Evolutionary conservation across 768 basidiomycete species (phyloP).

Genomic region (Rhodosporidiobolus sp.): DNA sequence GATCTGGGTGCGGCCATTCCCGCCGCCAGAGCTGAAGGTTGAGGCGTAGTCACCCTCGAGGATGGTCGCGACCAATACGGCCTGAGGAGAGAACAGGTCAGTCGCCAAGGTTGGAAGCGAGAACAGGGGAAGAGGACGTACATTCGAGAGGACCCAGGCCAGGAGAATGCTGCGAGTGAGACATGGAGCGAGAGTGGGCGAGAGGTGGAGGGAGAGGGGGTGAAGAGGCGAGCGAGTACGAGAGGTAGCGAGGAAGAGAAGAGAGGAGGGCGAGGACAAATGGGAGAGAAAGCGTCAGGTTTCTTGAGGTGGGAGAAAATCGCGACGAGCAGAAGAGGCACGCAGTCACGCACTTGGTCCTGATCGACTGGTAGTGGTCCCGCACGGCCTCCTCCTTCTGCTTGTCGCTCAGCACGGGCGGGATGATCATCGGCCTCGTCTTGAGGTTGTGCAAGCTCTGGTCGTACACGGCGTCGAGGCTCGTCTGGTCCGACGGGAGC

Average conservation of each 20-base stretch:
- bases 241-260: too few relatives aligned
- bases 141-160: constrained; percentile 80
- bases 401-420: constrained; percentile 42
- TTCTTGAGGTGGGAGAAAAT: too few relatives aligned
- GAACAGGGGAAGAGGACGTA: not conserved
- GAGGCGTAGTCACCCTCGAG: constrained; percentile 60
- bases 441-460: constrained; percentile 67
- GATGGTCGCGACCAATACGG: constrained; percentile 66
- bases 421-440: constrained; percentile 45
- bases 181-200: too few relatives aligned
- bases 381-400: constrained; percentile 52
- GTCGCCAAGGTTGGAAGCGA: not conserved
- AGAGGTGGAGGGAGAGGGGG: too few relatives aligned
- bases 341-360: constrained; percentile 59
- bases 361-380: constrained; percentile 82
- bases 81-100: constrained; percentile 52
- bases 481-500: constrained; percentile 42
- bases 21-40: constrained; percentile 59
- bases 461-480: constrained; percentile 73
- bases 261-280: too few relatives aligned
- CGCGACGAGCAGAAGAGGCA: too few relatives aligned
- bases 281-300: too few relatives aligned
- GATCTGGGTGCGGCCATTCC: constrained; percentile 59
- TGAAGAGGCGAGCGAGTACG: too few relatives aligned
- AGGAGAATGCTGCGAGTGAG: constrained; percentile 58